Conservation (phyloP, 495 filamentous ascomycete species). For the Aspergillus diversus region DNA sequence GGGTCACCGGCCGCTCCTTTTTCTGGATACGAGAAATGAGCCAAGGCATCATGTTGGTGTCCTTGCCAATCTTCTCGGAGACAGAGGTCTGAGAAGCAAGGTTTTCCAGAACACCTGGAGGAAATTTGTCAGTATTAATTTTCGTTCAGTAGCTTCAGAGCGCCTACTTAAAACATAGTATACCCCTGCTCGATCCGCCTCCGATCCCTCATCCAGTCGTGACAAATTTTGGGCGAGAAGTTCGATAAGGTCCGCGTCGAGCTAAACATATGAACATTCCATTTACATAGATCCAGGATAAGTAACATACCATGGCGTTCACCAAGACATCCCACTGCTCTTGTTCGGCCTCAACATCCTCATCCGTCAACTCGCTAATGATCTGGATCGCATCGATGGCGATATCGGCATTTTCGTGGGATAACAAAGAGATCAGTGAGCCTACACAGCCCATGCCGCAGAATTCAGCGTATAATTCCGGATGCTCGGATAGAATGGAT, state of each 20-base stretch:
- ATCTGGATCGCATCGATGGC: constrained; percentile 91
- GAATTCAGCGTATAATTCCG: constrained; percentile 84
- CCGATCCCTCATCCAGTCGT: constrained; percentile 78
- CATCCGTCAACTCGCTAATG: constrained; percentile 89
- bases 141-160: not conserved
- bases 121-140: constrained; percentile 19
- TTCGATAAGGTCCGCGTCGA: constrained; percentile 80
- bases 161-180: constrained; percentile 75
- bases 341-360: constrained; percentile 84
- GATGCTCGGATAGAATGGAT: constrained; percentile 84
- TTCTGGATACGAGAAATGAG: constrained; percentile 70
- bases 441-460: constrained; percentile 74
- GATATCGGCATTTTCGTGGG: constrained; percentile 97
- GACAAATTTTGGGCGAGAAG: constrained; percentile 82
- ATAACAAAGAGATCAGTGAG: constrained; percentile 77
- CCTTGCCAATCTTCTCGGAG: constrained; percentile 69
- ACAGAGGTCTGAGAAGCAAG: constrained; percentile 70
- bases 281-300: no score
- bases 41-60: constrained; percentile 72
- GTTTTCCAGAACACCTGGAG: constrained; percentile 74
- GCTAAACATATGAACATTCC: constrained; percentile 38
- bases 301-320: constrained; percentile 66
- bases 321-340: constrained; percentile 83
- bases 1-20: constrained; percentile 63
- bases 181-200: constrained; percentile 79